Base-by-base conservation (phyloP, 305 asterid genomes). In the Fraxinus greggii region DNA sequence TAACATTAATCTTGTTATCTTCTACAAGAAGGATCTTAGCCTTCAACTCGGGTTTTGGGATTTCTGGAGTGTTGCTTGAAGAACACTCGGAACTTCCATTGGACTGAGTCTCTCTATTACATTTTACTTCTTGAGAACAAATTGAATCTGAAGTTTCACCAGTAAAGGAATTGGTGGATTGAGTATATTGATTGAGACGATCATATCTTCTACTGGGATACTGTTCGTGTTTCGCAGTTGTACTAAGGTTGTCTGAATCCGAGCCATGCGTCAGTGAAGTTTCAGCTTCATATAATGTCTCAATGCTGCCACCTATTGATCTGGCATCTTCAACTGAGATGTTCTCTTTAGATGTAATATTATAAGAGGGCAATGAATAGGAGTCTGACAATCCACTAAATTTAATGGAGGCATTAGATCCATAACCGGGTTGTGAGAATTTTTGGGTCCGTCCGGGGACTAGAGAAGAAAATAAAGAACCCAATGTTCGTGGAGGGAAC, bases 21-120 rank as follows among this genome's bases (percentile, higher is more conserved):
- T 95, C 98, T 59, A 93, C 98, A 3, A 95, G 95, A 78, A 95
- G 98, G 72, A 95, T 95, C 88, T 86, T 95, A 36, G 97, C 97
- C 77, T 86, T 90, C 38, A 36, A 8, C 72, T 83, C 81, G 4
- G 80, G 78, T 85, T 86, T 78, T 13, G 76, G 42, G 51, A 12
- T 79, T 75, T 88, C 91, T 12, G 83, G 84, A 75, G 77, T 82
- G 56, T 83, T 88, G 77, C 92, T 84, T 9, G 92, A 85, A 59
- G 91, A 90, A 78, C 93, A 90, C 78, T 86, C 92, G 0, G 92
- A 88, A 81, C 79, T 79, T 76, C 77, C 77, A 0, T 84, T 85
- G 3, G 81, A 78, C 51, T 74, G 87, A 78, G 35, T 81, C 83
- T 45, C 88, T 17, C 19, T 19, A 3, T 21, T 86, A 84, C 84